These are phyloP conservation scores for Colletotrichum limetticola DNA, from an alignment of 2,329 filamentous ascomycete species.

Conservation along the genomic window DNA sequence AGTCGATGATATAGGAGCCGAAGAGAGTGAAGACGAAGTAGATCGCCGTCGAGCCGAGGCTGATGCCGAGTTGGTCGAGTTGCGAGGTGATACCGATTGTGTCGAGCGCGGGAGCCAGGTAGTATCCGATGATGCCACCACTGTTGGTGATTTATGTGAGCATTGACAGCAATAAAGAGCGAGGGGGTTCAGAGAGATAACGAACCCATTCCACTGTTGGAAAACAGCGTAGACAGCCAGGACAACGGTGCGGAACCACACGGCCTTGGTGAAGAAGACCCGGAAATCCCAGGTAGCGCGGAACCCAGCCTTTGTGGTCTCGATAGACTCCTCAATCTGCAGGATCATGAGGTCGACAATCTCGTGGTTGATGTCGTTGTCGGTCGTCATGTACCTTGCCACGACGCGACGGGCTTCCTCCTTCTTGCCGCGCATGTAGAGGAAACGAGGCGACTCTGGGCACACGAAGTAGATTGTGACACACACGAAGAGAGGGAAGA, in stretches of 20 bases:
- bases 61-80: conserved; percentile 53
- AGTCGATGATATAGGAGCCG: conserved; percentile 54
- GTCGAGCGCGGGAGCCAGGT: conserved; percentile 51
- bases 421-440: conserved; percentile 48
- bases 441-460: conserved; percentile 55
- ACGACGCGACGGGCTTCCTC: conserved; percentile 49
- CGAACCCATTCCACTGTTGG: conserved; percentile 50
- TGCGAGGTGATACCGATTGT: conserved; percentile 51
- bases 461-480: conserved; percentile 46
- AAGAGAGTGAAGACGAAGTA: conserved; percentile 58
- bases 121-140: conserved; percentile 56
- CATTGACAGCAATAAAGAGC: neutral
- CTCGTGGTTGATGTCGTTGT: conserved; percentile 49
- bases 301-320: conserved; percentile 49
- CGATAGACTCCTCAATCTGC: conserved; percentile 57
- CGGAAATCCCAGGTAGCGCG: conserved; percentile 56
- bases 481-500: conserved; percentile 50
- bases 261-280: conserved; percentile 56
- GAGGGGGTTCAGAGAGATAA: no score
- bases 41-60: conserved; percentile 53
- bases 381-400: conserved; percentile 51
- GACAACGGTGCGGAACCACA: conserved; percentile 54
- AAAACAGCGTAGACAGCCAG: conserved; percentile 57
- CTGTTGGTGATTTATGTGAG: conserved; percentile 37
- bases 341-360: conserved; percentile 52